phyloP scores from a whole-genome alignment of 1,284 basidiomycete genomes.

The Cutaneotrichosporon cyanovorans region DNA sequence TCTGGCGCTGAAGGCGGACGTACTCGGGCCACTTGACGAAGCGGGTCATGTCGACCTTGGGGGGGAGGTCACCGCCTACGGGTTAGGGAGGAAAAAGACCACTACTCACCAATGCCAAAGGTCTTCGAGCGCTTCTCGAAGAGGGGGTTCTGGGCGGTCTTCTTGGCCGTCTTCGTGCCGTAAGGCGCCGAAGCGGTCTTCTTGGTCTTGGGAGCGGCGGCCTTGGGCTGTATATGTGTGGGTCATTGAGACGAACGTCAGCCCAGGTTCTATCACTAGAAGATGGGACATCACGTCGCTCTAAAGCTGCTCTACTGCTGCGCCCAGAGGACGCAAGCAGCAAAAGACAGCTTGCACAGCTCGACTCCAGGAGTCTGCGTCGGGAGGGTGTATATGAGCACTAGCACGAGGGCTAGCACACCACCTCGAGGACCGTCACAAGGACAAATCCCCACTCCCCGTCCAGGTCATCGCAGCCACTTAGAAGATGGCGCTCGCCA shows the following conservation, averaged over 20 bases:
- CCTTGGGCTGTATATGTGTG: slow-evolving; percentile 42
- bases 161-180: slow-evolving; percentile 65
- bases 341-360: slow-evolving; percentile 10
- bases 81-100: background rate
- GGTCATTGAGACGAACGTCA: slow-evolving; percentile 46
- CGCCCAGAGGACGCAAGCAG: too few species aligned
- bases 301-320: slow-evolving; percentile 11
- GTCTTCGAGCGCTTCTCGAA: slow-evolving; percentile 85
- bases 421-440: too few species aligned
- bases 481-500: background rate
- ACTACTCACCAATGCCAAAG: slow-evolving; percentile 83
- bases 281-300: slow-evolving; percentile 31
- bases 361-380: slow-evolving; percentile 8
- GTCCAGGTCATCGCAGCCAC: slow-evolving; percentile 1
- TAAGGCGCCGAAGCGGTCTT: slow-evolving; percentile 48
- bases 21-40: slow-evolving; percentile 99
- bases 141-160: slow-evolving; percentile 83
- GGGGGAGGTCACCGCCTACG: slow-evolving; percentile 87
- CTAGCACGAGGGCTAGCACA: too few species aligned
- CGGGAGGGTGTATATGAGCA: too few species aligned
- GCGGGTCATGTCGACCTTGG: slow-evolving; percentile 83
- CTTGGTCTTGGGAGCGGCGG: slow-evolving; percentile 46
- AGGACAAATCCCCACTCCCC: background rate
- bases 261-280: slow-evolving; percentile 16
- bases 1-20: slow-evolving; percentile 95